Conservation (phyloP, 192 early-diverging fungal species). For the Umbelopsis sp. region DNA sequence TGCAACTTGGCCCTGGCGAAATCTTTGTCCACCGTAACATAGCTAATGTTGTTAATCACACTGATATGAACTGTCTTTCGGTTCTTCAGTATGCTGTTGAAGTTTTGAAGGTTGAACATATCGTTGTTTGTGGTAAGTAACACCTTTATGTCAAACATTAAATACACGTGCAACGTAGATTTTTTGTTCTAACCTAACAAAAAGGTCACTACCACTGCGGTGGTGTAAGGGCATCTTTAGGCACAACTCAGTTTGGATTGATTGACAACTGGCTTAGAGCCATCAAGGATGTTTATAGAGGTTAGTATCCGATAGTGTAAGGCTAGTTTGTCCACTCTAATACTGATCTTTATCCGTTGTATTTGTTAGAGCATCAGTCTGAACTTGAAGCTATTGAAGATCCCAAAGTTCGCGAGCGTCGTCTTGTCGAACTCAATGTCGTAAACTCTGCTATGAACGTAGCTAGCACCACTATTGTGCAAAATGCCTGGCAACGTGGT, state of each 20-base stretch:
- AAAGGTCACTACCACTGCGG: slow-evolving; percentile 72
- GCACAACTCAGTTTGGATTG: slow-evolving; percentile 65
- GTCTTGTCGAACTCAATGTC: slow-evolving; percentile 79
- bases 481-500: slow-evolving; percentile 78
- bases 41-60: slow-evolving; percentile 84
- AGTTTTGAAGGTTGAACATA: slow-evolving; percentile 87
- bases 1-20: slow-evolving; percentile 73
- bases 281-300: slow-evolving; percentile 82
- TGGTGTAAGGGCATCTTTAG: slow-evolving; percentile 65
- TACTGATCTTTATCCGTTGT: not conserved
- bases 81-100: slow-evolving; percentile 95
- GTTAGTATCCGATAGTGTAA: slow-evolving; percentile 40
- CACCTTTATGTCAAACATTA: not conserved
- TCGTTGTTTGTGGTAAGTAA: slow-evolving; percentile 83
- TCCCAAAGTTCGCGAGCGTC: slow-evolving; percentile 49
- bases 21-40: slow-evolving; percentile 98
- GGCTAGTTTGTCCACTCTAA: not conserved
- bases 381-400: slow-evolving; percentile 43
- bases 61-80: slow-evolving; percentile 80
- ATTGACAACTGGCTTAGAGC: slow-evolving; percentile 91
- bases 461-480: slow-evolving; percentile 73
- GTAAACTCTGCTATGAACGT: slow-evolving; percentile 72
- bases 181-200: too few species aligned
- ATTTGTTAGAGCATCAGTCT: slow-evolving; percentile 27
- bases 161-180: too few species aligned